Percentiles rank a stretch among this genome's conserved stretches.
phyloP scores from a whole-genome alignment of 139 green algal genomes.

The Tetraselmis chui region DNA sequence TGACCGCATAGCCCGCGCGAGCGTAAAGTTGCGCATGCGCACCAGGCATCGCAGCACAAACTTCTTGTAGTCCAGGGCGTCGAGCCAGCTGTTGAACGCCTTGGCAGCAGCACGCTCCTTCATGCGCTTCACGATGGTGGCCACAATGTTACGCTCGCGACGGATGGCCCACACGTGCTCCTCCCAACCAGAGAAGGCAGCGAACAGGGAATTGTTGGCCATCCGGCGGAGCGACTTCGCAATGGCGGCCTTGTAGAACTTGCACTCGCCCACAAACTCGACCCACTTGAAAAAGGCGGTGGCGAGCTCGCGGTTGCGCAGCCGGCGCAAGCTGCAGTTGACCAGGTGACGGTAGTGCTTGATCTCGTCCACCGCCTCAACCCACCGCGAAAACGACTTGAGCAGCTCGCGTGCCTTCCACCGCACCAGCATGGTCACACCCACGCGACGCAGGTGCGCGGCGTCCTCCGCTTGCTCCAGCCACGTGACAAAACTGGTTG shows the following conservation, averaged over 20 bases:
- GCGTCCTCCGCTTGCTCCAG: background rate
- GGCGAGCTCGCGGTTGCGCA: background rate
- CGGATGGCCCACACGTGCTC: conserved; percentile 4
- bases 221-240: background rate
- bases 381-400: background rate
- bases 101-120: background rate
- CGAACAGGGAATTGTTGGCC: background rate
- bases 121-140: background rate
- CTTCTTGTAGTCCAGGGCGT: background rate
- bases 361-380: background rate
- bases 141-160: background rate
- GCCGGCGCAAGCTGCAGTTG: background rate
- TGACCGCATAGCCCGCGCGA: conserved; percentile 2
- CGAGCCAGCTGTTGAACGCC: background rate
- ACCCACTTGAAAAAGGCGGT: background rate
- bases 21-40: background rate
- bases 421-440: background rate
- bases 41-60: background rate
- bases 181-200: conserved; percentile 17
- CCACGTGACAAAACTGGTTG: conserved; percentile 19
- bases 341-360: background rate
- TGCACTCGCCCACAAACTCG: background rate
- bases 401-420: background rate
- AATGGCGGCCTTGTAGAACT: background rate
- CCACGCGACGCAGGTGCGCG: background rate